These are phyloP conservation scores for Euphorbia tirucalli DNA, from an alignment of 345 rosid genomes.

Conservation along the genomic window DNA sequence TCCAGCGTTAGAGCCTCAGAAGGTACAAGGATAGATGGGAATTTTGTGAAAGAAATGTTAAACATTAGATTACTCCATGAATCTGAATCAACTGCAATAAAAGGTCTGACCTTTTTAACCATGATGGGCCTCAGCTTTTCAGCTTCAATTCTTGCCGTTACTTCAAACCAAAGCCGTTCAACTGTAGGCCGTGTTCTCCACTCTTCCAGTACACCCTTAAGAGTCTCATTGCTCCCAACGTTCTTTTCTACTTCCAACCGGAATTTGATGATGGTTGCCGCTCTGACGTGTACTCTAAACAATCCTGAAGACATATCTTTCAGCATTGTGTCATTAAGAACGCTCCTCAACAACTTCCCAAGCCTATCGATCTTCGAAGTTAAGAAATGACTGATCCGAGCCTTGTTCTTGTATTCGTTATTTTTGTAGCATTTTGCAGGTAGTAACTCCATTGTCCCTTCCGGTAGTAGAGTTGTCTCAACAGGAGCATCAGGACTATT, in stretches of 20 bases:
- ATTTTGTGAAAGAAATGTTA: constrained; percentile 72
- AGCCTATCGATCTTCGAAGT: constrained; percentile 41
- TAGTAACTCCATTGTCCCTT: constrained; percentile 48
- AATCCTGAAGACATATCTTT: constrained; percentile 30
- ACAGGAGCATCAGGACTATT: constrained; percentile 39
- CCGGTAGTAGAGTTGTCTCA: constrained; percentile 38
- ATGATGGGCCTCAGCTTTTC: constrained; percentile 48
- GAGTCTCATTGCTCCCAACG: constrained; percentile 39
- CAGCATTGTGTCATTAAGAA: constrained; percentile 33
- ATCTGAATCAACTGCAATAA: constrained; percentile 49
- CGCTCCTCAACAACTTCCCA: constrained; percentile 38
- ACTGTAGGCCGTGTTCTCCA: constrained; percentile 68
- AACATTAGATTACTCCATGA: constrained; percentile 73
- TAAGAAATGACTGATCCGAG: constrained; percentile 39
- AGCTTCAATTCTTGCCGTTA: constrained; percentile 53
- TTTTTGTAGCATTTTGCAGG: constrained; percentile 58
- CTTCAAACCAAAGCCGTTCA: constrained; percentile 64
- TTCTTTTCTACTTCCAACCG: constrained; percentile 59
- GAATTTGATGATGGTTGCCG: constrained; percentile 45
- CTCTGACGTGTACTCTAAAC: constrained; percentile 44
- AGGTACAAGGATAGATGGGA: constrained; percentile 67
- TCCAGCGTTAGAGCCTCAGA: constrained; percentile 77
- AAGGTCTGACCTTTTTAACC: constrained; percentile 57
- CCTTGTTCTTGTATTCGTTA: constrained; percentile 25
- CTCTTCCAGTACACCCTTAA: constrained; percentile 27